These are phyloP conservation scores for Pelargonium citronellum DNA, from an alignment of 441 rosid species.

Conservation along the genomic window DNA sequence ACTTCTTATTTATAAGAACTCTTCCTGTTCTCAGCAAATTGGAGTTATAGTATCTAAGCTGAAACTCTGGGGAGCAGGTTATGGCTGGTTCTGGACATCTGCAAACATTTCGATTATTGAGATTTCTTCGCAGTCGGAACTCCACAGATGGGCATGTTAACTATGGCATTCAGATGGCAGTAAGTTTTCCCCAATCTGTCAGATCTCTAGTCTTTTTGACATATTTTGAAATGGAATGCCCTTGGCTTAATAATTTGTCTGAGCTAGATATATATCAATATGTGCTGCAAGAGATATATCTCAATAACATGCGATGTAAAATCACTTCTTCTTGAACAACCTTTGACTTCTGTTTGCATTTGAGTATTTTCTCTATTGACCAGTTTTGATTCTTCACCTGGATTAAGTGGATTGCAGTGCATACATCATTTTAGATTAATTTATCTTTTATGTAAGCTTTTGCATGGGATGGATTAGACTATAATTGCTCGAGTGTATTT, in stretches of 20 bases:
- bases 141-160: conserved; percentile 83
- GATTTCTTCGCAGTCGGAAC: conserved; percentile 73
- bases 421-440: background rate
- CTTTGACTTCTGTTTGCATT: background rate
- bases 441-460: background rate
- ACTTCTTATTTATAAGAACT: background rate
- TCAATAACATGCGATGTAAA: background rate
- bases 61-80: conserved; percentile 42
- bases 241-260: background rate
- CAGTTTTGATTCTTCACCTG: background rate
- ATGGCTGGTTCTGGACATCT: conserved; percentile 99
- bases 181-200: conserved; percentile 36
- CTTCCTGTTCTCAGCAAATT: conserved; percentile 11
- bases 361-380: background rate
- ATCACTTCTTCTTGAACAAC: background rate
- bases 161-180: conserved; percentile 94
- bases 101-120: conserved; percentile 71
- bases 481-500: background rate
- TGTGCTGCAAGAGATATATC: conserved; percentile 6
- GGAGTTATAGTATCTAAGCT: conserved; percentile 17
- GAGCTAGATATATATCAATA: background rate
- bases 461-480: conserved; percentile 8
- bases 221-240: background rate
- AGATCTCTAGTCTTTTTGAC: conserved; percentile 1
- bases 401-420: background rate